phyloP scores from a whole-genome alignment of 169 alveolate species.

The Cryptosporidium parvum region DNA sequence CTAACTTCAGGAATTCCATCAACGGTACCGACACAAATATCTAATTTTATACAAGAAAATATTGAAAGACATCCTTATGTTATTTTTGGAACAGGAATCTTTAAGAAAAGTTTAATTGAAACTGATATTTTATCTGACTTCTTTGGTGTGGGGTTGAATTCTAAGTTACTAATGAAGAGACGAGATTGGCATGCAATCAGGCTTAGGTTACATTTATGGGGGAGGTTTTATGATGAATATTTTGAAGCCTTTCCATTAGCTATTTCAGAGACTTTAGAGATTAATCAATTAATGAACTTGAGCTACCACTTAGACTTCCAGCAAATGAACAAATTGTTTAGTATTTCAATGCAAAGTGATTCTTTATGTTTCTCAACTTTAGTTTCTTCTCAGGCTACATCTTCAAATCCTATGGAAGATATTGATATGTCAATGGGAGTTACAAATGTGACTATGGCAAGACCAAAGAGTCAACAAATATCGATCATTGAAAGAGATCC shows the following conservation, averaged over 20 bases:
- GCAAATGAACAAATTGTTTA: slow-evolving; percentile 46
- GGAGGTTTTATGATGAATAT: slow-evolving; percentile 63
- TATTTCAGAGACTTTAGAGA: slow-evolving; percentile 53
- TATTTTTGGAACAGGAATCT: slow-evolving; percentile 3
- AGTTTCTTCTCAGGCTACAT: background rate
- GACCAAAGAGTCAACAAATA: slow-evolving; percentile 21
- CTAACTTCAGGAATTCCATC: background rate
- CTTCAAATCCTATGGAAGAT: slow-evolving; percentile 6
- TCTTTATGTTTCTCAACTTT: slow-evolving; percentile 19
- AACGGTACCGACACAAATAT: background rate
- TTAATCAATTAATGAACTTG: slow-evolving; percentile 29
- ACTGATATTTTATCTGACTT: slow-evolving; percentile 28
- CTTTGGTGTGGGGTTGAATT: slow-evolving; percentile 18
- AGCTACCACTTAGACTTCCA: slow-evolving; percentile 60
- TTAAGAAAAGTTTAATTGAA: background rate
- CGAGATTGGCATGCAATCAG: slow-evolving; percentile 53
- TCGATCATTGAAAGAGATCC: background rate
- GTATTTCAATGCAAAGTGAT: slow-evolving; percentile 21
- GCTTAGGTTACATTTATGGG: slow-evolving; percentile 68
- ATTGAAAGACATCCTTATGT: slow-evolving; percentile 64
- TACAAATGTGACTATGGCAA: slow-evolving; percentile 27
- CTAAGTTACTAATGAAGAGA: slow-evolving; percentile 5
- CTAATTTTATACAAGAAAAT: slow-evolving; percentile 30
- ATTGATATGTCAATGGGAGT: slow-evolving; percentile 25
- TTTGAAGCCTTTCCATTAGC: slow-evolving; percentile 68